Base-by-base conservation (phyloP, 2,329 filamentous ascomycete genomes). In the Orbilia javanica region DNA sequence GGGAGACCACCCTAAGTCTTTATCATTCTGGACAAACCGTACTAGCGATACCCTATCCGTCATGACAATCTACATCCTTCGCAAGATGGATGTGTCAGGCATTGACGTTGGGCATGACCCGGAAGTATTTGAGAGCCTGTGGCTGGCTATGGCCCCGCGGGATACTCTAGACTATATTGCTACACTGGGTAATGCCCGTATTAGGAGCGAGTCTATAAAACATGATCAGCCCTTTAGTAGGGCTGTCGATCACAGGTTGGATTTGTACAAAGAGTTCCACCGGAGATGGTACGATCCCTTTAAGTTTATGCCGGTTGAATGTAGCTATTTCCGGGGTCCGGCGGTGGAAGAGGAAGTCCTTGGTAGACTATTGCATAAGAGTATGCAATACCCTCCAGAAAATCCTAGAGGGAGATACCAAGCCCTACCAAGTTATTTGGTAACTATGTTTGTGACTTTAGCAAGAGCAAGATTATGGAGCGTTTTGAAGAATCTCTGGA, bases 21-120 rank as follows among this genome's bases (percentile, higher is more conserved):
- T 78, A 36, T 39, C 18, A 11, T 78, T 72, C 39, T 78, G 74
- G 74, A 78, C 67, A 20, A 78, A 66, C 34, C 74, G 74, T 36
- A 78, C 74, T 6, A 78, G 50, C 62, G 67, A 78, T 42, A 64
- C 44, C 2, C 62, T 78, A 4, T 48, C 52, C 10, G 18, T 72
- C 18, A 78, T 78, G 67, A 67, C 67, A 1, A 22, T 52, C 3
- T 68, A 55, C 27, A 31, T 78, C 18, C 62, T 78, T 27, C 74
- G 67, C 10, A 71, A 72, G 44, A 78, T 78, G 67, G 74, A 78
- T 27, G 39, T 72, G 1, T 31, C 74, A 3, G 74, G 67, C 7
- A 78, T 78, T 34, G 74, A 78, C 7, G 46, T 78, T n/a, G 74
- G 74, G 1, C 50, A 78, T 20, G 74, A 78, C 39, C 74, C 74